Evolutionary conservation across 2,329 filamentous ascomycete genomes (phyloP), one percentile per base, ranked within the genome.

Genomic region (Shiraia bambusicola): DNA sequence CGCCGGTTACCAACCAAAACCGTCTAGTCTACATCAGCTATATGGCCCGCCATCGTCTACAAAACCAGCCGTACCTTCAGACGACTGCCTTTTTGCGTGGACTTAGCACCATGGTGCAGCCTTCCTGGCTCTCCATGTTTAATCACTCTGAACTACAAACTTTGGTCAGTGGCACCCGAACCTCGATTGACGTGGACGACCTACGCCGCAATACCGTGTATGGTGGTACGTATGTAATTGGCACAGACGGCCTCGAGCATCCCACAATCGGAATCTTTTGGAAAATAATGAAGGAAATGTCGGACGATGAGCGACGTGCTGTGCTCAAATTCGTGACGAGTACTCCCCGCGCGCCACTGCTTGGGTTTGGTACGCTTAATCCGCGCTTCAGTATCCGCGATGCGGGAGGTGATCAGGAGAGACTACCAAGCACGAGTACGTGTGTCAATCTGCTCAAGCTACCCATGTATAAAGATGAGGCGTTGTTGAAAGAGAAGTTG

Each of bases 91-190:
- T 98, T 66, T 78, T 98, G 6, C 83, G 83, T 41, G 93, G 93
- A 0, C 81, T 98, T 1, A 83, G 87, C 15, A 78, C 84, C 51
- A 95, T 98, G 62, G 93, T 98, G 52, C 86, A 91, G 44, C 91
- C 92, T 0, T 82, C 82, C 3, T 98, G 93, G 93, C 79, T 98
- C 4, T 90, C 86, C 58, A 97, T 98, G 93, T 98, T 98, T 76
- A 98, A 98, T 68, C 92, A 96, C 66, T 82, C 82, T 3, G 93
- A 98, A 67, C 79, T 98, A 4, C 93, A 97, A 70, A 93, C 88
- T 1, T 83, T 98, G 5, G 87, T 98, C 12, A 88, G 90, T 38
- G 93, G 93, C 30, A 90, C 95, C 56, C 85, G 83, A 19, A 84
- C 84, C 8, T 84, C 88, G 48, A 94, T 98, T 44, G 86, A 96